A percentile compares a stretch with the other conserved stretches of the same genome.
Conservation (phyloP, 768 basidiomycete species). For the Antrodiella citrinella region DNA sequence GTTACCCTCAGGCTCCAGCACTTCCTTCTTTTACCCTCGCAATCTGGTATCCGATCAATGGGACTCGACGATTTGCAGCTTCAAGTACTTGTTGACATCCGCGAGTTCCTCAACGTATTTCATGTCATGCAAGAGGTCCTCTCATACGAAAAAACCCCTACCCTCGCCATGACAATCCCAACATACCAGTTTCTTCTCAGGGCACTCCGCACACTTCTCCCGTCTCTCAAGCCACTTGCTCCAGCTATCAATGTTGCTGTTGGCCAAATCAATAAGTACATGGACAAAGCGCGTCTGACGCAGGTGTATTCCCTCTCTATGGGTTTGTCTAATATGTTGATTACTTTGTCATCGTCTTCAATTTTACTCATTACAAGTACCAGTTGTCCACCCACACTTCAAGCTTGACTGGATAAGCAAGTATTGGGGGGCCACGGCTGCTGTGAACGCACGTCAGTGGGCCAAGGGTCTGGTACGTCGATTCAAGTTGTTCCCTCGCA, state of each 20-base stretch:
- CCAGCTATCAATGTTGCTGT: slow-evolving; percentile 2
- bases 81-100: neutral
- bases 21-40: no score
- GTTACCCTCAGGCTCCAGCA: no score
- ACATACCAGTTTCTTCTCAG: neutral
- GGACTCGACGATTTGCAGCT: neutral
- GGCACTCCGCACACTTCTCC: neutral
- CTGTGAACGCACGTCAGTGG: no score
- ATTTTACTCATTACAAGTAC: no score
- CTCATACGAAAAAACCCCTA: slow-evolving; percentile 1
- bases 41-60: no score
- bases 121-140: slow-evolving; percentile 1
- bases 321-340: no score
- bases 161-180: neutral
- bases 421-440: no score
- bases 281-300: neutral
- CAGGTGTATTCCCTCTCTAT: slow-evolving; percentile 2
- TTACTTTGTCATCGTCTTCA: no score
- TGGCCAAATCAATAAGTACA: neutral
- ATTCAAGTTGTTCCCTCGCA: no score
- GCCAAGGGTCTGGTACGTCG: no score
- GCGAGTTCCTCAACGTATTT: neutral
- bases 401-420: no score
- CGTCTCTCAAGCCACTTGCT: neutral
- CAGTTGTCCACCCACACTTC: no score